Base-by-base conservation (phyloP, 1,284 basidiomycete species). In the Sanghuangporus baumii region DNA sequence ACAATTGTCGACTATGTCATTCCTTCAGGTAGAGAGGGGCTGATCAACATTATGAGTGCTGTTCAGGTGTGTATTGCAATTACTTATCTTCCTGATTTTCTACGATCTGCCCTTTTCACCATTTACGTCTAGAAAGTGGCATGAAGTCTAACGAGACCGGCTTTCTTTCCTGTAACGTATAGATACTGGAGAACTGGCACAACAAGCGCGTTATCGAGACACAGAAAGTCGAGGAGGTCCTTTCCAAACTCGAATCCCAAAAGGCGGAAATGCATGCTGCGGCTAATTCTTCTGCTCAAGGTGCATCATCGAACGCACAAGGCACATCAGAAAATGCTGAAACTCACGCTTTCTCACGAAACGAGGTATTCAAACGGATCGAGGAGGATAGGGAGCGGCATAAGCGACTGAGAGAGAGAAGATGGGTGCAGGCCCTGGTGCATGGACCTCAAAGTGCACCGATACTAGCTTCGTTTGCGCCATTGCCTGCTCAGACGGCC, bases 381-480 rank as follows among this genome's bases (percentile, higher is more conserved):
- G 95, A 98, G 73, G 95, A 96, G 70, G 96, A 98, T 73, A 82
- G 95, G 1, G 95, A 98, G 72, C 83, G 96, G 67, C 95, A 98
- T 71, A 97, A 98, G 74, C 86, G 95, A 1, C 80, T 98, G 1
- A 85, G 94, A 50, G 95, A 98, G 74, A 85, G 93, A 20, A 86
- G 94, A 56, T 98, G 96, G 95, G 94, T 97, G 36, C 87, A 96
- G 69, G 89, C 90, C 1, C 75, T 84, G 48, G 78, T 84, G 61
- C 79, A 83, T 70, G 71, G 43, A 12, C 75, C 3, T 72, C 76
- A 23, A 72, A 78, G n/a, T 73, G 75, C 16, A 16, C 77, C 81
- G 2, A 80, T 76, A 34, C 74, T 88, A 5, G 81, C 84, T 5
- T 81, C 81, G 46, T 87, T 89, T 71, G 72, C 86, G 66, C 69